A percentile compares a stretch with the other conserved stretches of the same genome.
phyloP scores from a whole-genome alignment of 352 stramenopile genomes.

The Pythium oligandrum region DNA sequence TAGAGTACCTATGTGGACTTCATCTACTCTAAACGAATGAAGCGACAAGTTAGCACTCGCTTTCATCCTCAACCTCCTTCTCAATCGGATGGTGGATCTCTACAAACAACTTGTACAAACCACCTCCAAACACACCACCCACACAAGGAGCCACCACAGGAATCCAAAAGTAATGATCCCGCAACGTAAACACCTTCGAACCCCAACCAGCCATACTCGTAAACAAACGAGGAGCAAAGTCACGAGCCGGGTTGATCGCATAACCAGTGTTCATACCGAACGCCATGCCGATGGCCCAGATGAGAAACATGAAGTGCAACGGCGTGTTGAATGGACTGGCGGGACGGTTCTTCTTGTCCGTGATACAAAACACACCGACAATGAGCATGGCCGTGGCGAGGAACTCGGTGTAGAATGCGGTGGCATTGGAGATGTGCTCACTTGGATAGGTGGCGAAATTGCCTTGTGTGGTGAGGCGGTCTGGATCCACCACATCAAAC shows the following conservation, averaged over 20 bases:
- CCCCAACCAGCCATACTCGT: conserved; percentile 38
- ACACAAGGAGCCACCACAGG: conserved; percentile 38
- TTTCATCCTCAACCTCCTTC: too few relatives aligned
- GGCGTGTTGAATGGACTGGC: conserved; percentile 30
- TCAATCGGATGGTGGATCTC: conserved; percentile 50
- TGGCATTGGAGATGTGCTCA: conserved; percentile 30
- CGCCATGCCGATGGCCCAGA: conserved; percentile 50
- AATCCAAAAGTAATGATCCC: conserved; percentile 56
- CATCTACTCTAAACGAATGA: too few relatives aligned
- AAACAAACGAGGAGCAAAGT: conserved; percentile 50
- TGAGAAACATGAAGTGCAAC: conserved; percentile 33
- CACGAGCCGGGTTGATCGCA: conserved; percentile 49
- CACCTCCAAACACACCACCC: conserved; percentile 29
- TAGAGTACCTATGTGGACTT: too few relatives aligned
- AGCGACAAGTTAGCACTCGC: too few relatives aligned
- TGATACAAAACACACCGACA: conserved; percentile 37
- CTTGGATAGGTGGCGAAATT: conserved; percentile 53
- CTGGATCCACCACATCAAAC: conserved; percentile 42
- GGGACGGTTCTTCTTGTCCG: conserved; percentile 45
- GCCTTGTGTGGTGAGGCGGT: conserved; percentile 26
- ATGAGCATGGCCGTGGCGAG: conserved; percentile 42
- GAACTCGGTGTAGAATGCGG: conserved; percentile 42
- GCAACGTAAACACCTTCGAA: conserved; percentile 36
- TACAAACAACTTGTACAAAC: conserved; percentile 38
- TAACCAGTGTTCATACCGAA: conserved; percentile 56